Percentiles rank a stretch among this genome's conserved stretches.
Evolutionary conservation across 1,139 yeast species (phyloP).

Genomic region (Magnusiomyces fungicola): DNA sequence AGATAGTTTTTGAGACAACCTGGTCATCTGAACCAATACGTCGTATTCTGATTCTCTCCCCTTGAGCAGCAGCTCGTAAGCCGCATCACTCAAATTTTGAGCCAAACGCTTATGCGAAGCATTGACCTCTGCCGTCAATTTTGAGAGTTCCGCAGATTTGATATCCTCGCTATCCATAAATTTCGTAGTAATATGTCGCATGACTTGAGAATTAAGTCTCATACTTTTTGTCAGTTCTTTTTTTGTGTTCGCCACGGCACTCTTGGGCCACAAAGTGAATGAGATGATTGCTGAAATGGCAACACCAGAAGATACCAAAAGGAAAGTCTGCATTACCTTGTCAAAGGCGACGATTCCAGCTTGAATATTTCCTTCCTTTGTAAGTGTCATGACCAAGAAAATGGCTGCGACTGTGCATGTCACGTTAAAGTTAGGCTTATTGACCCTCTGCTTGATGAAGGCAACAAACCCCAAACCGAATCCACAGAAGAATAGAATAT

Average conservation of each 20-base stretch:
- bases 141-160: constrained; percentile 35
- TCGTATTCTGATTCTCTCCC: constrained; percentile 53
- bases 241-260: constrained; percentile 46
- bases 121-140: constrained; percentile 37
- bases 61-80: constrained; percentile 46
- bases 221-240: constrained; percentile 46
- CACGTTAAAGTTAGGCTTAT: constrained; percentile 66
- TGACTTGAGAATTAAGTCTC: constrained; percentile 45
- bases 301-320: constrained; percentile 59
- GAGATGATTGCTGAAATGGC: constrained; percentile 52
- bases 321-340: constrained; percentile 48
- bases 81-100: constrained; percentile 50
- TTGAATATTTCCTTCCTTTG: constrained; percentile 70
- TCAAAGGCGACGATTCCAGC: constrained; percentile 52
- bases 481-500: constrained; percentile 46
- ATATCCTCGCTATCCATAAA: constrained; percentile 49
- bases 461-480: constrained; percentile 59
- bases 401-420: constrained; percentile 77
- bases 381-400: constrained; percentile 59
- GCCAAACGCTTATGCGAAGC: constrained; percentile 38
- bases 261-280: constrained; percentile 55
- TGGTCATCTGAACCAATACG: constrained; percentile 42
- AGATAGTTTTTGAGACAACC: constrained; percentile 46
- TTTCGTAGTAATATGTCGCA: constrained; percentile 44
- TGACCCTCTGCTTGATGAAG: constrained; percentile 59